These are phyloP conservation scores for Gnomoniopsis smithogilvyi DNA, from an alignment of 2,329 filamentous ascomycete species.

Conservation along the genomic window DNA sequence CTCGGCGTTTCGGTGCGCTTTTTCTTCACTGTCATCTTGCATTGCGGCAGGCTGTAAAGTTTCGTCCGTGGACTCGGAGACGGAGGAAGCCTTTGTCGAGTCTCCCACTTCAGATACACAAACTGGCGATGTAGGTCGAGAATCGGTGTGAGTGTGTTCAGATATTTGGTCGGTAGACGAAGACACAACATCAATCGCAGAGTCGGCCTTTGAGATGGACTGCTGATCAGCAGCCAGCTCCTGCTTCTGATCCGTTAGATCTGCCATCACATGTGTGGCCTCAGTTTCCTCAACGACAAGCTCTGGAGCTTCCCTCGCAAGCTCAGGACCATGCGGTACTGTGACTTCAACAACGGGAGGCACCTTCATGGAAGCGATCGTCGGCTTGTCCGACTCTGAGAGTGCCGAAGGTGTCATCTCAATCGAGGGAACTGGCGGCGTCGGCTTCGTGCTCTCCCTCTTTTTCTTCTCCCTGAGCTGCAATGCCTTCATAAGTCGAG, in stretches of 20 bases:
- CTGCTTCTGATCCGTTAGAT: conserved; percentile 20
- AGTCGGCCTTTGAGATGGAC: conserved; percentile 48
- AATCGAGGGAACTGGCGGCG: conserved; percentile 23
- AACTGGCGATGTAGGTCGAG: conserved; percentile 54
- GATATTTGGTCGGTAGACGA: conserved; percentile 44
- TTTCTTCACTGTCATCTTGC: conserved; percentile 20
- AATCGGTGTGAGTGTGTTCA: conserved; percentile 50
- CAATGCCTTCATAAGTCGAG: conserved; percentile 89
- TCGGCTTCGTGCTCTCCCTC: conserved; percentile 34
- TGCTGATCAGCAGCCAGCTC: conserved; percentile 28
- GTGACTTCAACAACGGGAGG: conserved; percentile 23
- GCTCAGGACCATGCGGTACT: not conserved
- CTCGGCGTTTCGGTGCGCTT: conserved; percentile 11
- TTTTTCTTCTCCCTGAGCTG: conserved; percentile 82
- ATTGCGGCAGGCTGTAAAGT: conserved; percentile 44
- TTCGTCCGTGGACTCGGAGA: conserved; percentile 62
- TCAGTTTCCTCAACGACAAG: conserved; percentile 25
- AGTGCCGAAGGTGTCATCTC: conserved; percentile 20
- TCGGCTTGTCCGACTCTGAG: conserved; percentile 33
- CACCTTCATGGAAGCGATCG: conserved; percentile 25
- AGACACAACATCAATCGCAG: conserved; percentile 51
- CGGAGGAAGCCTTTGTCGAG: conserved; percentile 61
- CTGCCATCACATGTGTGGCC: not conserved
- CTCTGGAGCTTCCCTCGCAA: conserved; percentile 32
- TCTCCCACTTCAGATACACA: conserved; percentile 53